Base-by-base conservation (phyloP, 2,329 filamentous ascomycete species). In the Aspergillus aculeatus region DNA sequence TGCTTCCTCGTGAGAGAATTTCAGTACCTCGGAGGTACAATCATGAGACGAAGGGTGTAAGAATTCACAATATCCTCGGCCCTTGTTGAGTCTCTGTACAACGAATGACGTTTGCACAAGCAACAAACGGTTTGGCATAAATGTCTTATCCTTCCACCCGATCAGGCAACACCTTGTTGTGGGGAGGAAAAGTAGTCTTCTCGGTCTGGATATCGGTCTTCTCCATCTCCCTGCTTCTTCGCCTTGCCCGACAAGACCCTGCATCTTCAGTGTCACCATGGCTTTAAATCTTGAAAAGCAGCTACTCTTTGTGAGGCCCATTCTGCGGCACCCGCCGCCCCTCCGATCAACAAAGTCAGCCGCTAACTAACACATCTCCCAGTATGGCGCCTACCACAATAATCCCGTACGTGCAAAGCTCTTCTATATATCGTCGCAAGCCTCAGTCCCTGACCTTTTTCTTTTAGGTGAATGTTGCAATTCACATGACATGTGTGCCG, bases 361-460 rank as follows among this genome's bases (percentile, higher is more conserved):
- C 61, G 56, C 62, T 66, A 62, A 67, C 50, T 56, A 31, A 31
- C n/a, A 3, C 38, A 44, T 9, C 65, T 54, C 44, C 52, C 65
- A 89, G 86, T 89, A 89, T 80, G 86, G 86, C 65, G 80, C 84
- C 64, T 88, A 89, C 70, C 86, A 89, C 70, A 84, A 86, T 70
- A 82, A 88, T 70, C 80, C 84, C 60, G 86, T 89, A 80, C 59
- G 77, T 62, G 7, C 35, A 44, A 59, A 57, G 62, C 50, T 57
- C 44, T 24, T 50, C 48, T 54, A 50, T 26, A 19, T 19, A 44
- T 16, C 57, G 63, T 64, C 32, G 60, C 56, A 52, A 23, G 64
- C 72, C 66, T 62, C 61, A 29, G 4, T 44, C 19, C 26, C 62
- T 64, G 41, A 62, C 57, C 5, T 35, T 16, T 48, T 53, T 51